phyloP scores from a whole-genome alignment of 108 stramenopile genomes.

The Nitzschia palea region DNA sequence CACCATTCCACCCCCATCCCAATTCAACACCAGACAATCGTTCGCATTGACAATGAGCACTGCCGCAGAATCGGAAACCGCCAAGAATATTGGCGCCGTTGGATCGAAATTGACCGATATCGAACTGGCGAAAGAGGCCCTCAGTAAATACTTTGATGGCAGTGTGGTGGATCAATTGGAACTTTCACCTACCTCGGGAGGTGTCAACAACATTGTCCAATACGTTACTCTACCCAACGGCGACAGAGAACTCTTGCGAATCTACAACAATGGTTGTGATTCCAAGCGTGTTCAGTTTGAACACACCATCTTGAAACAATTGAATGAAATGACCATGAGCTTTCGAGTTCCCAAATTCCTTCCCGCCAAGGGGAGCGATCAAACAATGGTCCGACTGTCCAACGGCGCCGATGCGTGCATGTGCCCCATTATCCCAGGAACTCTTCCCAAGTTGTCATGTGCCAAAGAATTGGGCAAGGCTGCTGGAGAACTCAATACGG shows the following conservation, averaged over 20 bases:
- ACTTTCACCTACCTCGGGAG: not conserved
- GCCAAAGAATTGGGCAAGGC: not conserved
- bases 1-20: too few species aligned
- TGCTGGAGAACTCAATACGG: not conserved
- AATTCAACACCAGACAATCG: too few species aligned
- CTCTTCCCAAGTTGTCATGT: not conserved
- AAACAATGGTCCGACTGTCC: not conserved
- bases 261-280: not conserved
- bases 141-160: not conserved
- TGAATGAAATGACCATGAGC: not conserved
- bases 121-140: not conserved
- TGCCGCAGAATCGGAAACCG: not conserved
- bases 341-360: not conserved
- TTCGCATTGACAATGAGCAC: too few species aligned
- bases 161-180: not conserved
- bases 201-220: not conserved
- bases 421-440: not conserved
- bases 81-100: not conserved
- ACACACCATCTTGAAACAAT: not conserved
- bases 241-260: not conserved
- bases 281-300: not conserved
- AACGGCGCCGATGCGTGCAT: not conserved
- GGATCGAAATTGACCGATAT: not conserved
- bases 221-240: not conserved
- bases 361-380: not conserved